Evolutionary conservation across 2,329 filamentous ascomycete genomes (phyloP).

Genomic region (Gaeumannomyces tritici): DNA sequence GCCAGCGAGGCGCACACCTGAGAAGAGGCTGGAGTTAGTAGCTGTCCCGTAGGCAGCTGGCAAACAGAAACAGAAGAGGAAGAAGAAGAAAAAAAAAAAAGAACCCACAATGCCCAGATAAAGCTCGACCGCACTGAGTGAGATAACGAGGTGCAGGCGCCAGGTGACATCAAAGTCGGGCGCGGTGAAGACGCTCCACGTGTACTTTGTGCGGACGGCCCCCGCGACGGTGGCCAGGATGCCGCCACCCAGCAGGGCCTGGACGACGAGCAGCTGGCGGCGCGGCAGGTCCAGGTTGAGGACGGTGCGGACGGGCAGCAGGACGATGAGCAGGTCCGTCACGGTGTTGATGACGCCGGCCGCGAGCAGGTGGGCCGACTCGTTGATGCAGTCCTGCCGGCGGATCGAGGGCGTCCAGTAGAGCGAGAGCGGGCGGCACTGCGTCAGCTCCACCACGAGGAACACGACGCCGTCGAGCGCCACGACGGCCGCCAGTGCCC

Average conservation of each 20-base stretch:
- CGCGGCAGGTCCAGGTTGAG: conserved; percentile 32
- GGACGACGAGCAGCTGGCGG: conserved; percentile 35
- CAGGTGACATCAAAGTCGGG: conserved; percentile 23
- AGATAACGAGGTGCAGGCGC: conserved; percentile 23
- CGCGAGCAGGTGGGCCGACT: conserved; percentile 39
- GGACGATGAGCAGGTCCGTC: conserved; percentile 46
- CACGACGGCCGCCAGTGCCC: conserved; percentile 19
- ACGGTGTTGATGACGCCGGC: conserved; percentile 50
- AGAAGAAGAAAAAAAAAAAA: too few relatives aligned
- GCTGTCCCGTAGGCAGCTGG: too few relatives aligned
- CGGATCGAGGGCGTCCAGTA: conserved; percentile 24
- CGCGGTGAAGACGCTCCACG: conserved; percentile 17
- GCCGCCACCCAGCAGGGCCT: conserved; percentile 38
- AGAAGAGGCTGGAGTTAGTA: neutral
- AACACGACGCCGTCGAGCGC: conserved; percentile 22
- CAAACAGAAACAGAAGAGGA: too few relatives aligned
- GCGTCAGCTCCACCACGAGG: conserved; percentile 24
- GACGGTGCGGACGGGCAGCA: conserved; percentile 38
- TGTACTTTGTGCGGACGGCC: conserved; percentile 25
- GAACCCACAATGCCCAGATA: conserved; percentile 29
- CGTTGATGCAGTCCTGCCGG: conserved; percentile 32
- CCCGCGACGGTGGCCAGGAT: conserved; percentile 33
- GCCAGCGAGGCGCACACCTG: conserved; percentile 35
- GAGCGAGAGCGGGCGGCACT: conserved; percentile 28
- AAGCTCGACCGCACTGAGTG: conserved; percentile 27